phyloP scores from a whole-genome alignment of 2,329 filamentous ascomycete species.

The Colletotrichum abscissum region DNA sequence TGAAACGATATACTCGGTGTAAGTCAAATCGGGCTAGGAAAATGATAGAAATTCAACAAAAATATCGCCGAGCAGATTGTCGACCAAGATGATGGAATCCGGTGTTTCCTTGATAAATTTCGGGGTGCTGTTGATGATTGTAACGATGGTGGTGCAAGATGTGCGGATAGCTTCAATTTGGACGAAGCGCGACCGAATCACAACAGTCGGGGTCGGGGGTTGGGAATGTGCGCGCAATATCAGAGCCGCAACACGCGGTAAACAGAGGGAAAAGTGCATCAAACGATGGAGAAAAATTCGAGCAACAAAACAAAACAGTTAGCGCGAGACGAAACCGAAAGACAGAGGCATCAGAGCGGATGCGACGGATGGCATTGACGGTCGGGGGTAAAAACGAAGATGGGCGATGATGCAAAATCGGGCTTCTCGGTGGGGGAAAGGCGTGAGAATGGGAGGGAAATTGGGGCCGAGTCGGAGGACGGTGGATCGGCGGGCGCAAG shows the following conservation, averaged over 20 bases:
- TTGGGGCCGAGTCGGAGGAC: slow-evolving; percentile 23
- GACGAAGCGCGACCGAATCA: slow-evolving; percentile 7
- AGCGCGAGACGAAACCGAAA: slow-evolving; percentile 13
- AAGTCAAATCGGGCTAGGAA: slow-evolving; percentile 32
- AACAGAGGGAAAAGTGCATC: not conserved
- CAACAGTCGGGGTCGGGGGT: not conserved
- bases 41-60: slow-evolving; percentile 29
- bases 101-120: slow-evolving; percentile 7
- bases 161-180: slow-evolving; percentile 37
- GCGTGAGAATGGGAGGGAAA: slow-evolving; percentile 22
- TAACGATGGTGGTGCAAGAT: slow-evolving; percentile 29
- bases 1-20: slow-evolving; percentile 30
- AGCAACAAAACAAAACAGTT: not conserved
- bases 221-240: slow-evolving; percentile 9
- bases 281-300: slow-evolving; percentile 18
- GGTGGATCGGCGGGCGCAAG: slow-evolving; percentile 14
- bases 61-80: slow-evolving; percentile 14
- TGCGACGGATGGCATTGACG: slow-evolving; percentile 27
- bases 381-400: slow-evolving; percentile 1
- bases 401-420: slow-evolving; percentile 21
- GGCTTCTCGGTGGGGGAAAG: slow-evolving; percentile 32
- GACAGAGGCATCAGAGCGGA: slow-evolving; percentile 5
- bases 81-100: slow-evolving; percentile 23
- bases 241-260: not conserved
- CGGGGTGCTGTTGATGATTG: slow-evolving; percentile 8